These are phyloP conservation scores for Articulospora tetracladia DNA, from an alignment of 495 filamentous ascomycete genomes.

Conservation along the genomic window DNA sequence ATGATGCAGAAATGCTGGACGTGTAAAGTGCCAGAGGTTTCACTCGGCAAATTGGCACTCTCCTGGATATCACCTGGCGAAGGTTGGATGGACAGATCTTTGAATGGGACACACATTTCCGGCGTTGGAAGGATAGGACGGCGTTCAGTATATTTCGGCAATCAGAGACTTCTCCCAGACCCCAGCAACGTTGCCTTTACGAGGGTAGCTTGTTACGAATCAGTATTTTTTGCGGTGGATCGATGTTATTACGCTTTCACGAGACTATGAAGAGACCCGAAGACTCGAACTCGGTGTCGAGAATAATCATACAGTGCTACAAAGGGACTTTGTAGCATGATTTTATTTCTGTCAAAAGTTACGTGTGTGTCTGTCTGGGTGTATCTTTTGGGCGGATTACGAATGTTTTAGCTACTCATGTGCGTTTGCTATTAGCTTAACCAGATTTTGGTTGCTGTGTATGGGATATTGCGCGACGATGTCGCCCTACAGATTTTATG, in stretches of 20 bases:
- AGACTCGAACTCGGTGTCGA: slow-evolving; percentile 3
- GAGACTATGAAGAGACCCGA: slow-evolving; percentile 19
- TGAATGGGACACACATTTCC: slow-evolving; percentile 16
- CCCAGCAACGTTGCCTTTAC: slow-evolving; percentile 4
- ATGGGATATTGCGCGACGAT: slow-evolving; percentile 6
- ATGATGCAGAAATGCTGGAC: slow-evolving; percentile 73
- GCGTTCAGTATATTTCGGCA: slow-evolving; percentile 11
- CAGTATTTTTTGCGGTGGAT: slow-evolving; percentile 16
- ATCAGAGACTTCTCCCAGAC: slow-evolving; percentile 8
- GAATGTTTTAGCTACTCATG: slow-evolving; percentile 2
- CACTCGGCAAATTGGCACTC: slow-evolving; percentile 16
- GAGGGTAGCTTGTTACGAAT: slow-evolving; percentile 11
- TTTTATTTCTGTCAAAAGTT: slow-evolving; percentile 2
- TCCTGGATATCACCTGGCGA: slow-evolving; percentile 24
- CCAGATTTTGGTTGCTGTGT: slow-evolving; percentile 17
- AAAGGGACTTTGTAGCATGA: slow-evolving; percentile 8
- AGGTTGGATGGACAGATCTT: slow-evolving; percentile 22
- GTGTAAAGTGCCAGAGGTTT: slow-evolving; percentile 31
- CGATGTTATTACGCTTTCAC: slow-evolving; percentile 23
- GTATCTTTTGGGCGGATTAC: not conserved
- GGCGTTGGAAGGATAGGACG: slow-evolving; percentile 22
- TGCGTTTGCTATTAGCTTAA: slow-evolving; percentile 11
- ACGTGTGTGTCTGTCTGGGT: not conserved
- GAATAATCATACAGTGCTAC: slow-evolving; percentile 12
- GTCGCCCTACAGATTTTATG: not conserved